phyloP scores from a whole-genome alignment of 495 filamentous ascomycete genomes.

The Aspergillus heteromorphus region DNA sequence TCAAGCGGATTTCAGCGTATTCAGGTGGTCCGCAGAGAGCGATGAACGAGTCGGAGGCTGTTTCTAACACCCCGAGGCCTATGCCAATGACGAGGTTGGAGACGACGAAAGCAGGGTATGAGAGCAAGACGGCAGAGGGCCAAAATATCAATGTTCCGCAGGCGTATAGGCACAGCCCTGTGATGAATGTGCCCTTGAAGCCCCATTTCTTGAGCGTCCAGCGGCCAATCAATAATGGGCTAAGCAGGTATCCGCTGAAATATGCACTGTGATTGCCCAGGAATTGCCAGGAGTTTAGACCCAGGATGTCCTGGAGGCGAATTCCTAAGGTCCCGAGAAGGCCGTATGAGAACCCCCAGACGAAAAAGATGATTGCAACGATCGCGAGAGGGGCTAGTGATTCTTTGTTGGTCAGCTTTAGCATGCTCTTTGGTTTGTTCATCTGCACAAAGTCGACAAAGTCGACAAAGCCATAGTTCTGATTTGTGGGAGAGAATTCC shows the following conservation, averaged over 20 bases:
- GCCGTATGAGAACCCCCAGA: conserved; percentile 85
- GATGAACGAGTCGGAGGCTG: conserved; percentile 63
- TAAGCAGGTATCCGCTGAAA: conserved; percentile 55
- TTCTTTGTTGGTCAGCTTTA: conserved; percentile 52
- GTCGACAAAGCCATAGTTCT: conserved; percentile 48
- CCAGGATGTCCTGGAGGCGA: conserved; percentile 45
- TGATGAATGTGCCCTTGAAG: conserved; percentile 62
- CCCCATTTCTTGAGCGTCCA: conserved; percentile 56
- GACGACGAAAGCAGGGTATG: conserved; percentile 59
- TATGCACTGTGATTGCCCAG: conserved; percentile 60
- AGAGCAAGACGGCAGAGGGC: conserved; percentile 63
- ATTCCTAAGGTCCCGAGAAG: conserved; percentile 69
- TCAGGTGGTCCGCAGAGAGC: conserved; percentile 60
- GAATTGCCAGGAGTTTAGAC: conserved; percentile 43
- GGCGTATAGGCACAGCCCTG: conserved; percentile 58
- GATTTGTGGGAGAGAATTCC: background rate
- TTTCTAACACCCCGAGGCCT: conserved; percentile 58
- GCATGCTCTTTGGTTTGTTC: conserved; percentile 70
- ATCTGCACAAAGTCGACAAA: conserved; percentile 85
- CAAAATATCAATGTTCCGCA: conserved; percentile 63
- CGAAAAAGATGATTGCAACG: conserved; percentile 73
- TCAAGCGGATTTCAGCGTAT: conserved; percentile 60
- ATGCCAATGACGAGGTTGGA: conserved; percentile 64
- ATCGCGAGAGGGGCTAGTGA: conserved; percentile 53
- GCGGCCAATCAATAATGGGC: conserved; percentile 52